Evolutionary conservation across 2,329 filamentous ascomycete species (phyloP), one percentile per base, ranked within the genome.

Genomic region (Trichoderma endophyticum): DNA sequence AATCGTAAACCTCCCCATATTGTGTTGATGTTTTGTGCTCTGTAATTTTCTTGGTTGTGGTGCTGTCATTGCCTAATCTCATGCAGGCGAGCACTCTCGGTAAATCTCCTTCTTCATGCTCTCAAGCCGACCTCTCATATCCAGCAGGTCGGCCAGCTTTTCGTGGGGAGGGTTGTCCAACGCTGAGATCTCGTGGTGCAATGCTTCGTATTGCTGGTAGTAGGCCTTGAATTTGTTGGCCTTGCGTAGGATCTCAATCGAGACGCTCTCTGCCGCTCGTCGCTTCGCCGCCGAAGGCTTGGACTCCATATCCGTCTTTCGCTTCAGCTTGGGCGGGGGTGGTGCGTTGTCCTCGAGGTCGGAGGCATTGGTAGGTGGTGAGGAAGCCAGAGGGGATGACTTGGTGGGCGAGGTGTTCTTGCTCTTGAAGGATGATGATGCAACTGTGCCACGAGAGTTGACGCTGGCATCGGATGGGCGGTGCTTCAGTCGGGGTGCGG

Each of bases 351-450:
- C 82, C 34, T 90, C 88, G 48, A 90, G 80, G 71, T 91, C 89
- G 1, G 89, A 90, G 1, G 88, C 89, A 74, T 91, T 91, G 8
- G 89, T 90, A 0, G 89, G 89, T 14, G 89, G 88, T 7, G 89
- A 91, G 1, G 88, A 89, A n/a, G 89, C 89, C 21, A 91, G 82
- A 4, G 89, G 89, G 11, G 89, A 91, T 3, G 89, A 91, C 78
- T 91, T 91, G 65, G 84, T 83, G 0, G 88, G 88, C 7, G 88
- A 90, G 0, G 86, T 90, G 73, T 85, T 82, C 79, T 88, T 88
- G 77, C 81, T 83, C 78, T 84, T 86, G 61, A 82, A 79, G 1
- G 84, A 84, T 6, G 85, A 83, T 2, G 82, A 82, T 30, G 75
- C 78, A 9, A 73, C 76, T 11, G 66, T 70, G 15, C 73, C 77